Conservation (phyloP, 345 rosid genomes). For the Linum tenue region DNA sequence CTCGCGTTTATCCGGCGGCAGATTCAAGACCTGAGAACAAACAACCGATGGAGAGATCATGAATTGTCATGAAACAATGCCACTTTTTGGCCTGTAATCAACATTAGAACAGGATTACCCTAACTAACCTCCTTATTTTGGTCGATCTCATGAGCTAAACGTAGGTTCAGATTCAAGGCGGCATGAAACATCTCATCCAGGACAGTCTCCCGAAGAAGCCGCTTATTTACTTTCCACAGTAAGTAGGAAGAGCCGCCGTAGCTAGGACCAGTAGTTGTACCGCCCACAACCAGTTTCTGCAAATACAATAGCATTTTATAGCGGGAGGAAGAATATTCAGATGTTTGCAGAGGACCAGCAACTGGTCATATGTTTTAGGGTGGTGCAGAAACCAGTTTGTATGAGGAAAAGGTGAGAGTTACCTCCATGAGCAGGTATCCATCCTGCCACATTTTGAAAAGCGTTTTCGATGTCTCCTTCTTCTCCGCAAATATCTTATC, state of each 20-base stretch:
- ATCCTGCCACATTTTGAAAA: slow-evolving; percentile 75
- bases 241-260: slow-evolving; percentile 18
- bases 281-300: slow-evolving; percentile 51
- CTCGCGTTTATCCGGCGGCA: slow-evolving; percentile 31
- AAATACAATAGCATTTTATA: background rate
- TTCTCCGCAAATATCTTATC: slow-evolving; percentile 53
- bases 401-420: slow-evolving; percentile 6
- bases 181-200: slow-evolving; percentile 84
- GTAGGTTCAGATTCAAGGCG: slow-evolving; percentile 56
- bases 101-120: background rate
- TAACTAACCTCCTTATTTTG: slow-evolving; percentile 55
- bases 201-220: slow-evolving; percentile 32
- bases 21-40: slow-evolving; percentile 35
- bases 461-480: slow-evolving; percentile 50
- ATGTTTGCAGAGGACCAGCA: background rate
- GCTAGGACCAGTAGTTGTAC: background rate
- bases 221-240: slow-evolving; percentile 72
- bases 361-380: background rate
- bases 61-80: background rate
- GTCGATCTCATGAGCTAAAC: slow-evolving; percentile 49
- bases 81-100: background rate
- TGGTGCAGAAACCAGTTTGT: background rate
- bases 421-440: slow-evolving; percentile 84
- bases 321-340: background rate
- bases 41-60: too few relatives aligned